Evolutionary conservation across 768 basidiomycete genomes (phyloP), one percentile per base, ranked within the genome.

Genomic region (Mycena polygramma): DNA sequence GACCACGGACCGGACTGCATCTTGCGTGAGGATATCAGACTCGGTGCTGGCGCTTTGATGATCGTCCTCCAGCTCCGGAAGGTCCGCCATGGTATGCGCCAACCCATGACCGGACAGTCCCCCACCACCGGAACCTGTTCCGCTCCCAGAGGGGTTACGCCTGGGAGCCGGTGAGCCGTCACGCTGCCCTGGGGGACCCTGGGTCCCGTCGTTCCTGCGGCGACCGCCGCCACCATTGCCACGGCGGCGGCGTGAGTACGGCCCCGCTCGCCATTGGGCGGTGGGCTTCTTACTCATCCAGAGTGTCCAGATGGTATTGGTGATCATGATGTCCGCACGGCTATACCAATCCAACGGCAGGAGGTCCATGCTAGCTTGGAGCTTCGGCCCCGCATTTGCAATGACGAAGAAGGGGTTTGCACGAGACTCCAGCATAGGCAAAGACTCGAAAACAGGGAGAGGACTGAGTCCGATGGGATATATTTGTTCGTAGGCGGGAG

Each of bases 21-120:
- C 48, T 1, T 52, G 61, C 36, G 49, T 52, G 49, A 62, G 61
- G 61, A 62, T 52, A 62, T 62, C 61, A 14, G 61, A 62, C 37
- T 52, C 49, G 36, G 61, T 62, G 11, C 49, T 41, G 41, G 51
- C 49, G 19, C 36, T 62, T 20, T 20, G 36, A 62, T 62, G n/a
- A 37, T 62, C 61, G 24, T 35, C 7, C 49, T 62, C 49, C 7
- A 62, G 49, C 49, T 36, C 35, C 49, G 61, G 61, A 48, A 62
- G 26, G 49, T 62, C 61, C 46, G 59, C 59, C 19, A 26, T n/a
- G 39, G 49, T 48, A 49, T 48, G 48, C 19, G 35, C 59, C 15
- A 49, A 49, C 37, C 17, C 51, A 48, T 61, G n/a, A 61, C 46
- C 35, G 48, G n/a, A 62, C 51, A 36, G 49, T 48, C 61, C n/a